Evolutionary conservation across 805 yeast species (phyloP).

Genomic region (Yamadazyma takamatsuzukensis): DNA sequence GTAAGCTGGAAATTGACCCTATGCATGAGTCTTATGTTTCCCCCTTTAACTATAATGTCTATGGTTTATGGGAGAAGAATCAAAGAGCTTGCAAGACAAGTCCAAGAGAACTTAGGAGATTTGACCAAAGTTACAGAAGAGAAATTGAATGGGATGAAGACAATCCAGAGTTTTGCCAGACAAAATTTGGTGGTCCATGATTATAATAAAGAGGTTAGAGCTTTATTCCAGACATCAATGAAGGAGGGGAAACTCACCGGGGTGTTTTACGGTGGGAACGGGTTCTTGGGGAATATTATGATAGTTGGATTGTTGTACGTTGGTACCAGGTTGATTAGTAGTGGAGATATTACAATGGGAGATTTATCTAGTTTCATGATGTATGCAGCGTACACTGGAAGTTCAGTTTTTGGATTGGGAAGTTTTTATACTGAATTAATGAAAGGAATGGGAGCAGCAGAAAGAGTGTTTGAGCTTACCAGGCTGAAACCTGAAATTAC

Average conservation of each 20-base stretch:
- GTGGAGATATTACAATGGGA: slow-evolving; percentile 77
- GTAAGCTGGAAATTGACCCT: slow-evolving; percentile 81
- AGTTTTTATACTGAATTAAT: slow-evolving; percentile 89
- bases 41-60: slow-evolving; percentile 79
- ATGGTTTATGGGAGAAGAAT: slow-evolving; percentile 78
- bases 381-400: slow-evolving; percentile 92
- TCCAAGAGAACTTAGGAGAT: slow-evolving; percentile 82
- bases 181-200: slow-evolving; percentile 73
- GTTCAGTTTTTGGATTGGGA: slow-evolving; percentile 88
- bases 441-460: slow-evolving; percentile 97
- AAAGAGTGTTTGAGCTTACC: slow-evolving; percentile 81
- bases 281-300: slow-evolving; percentile 79
- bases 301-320: slow-evolving; percentile 71
- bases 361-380: slow-evolving; percentile 89
- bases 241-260: slow-evolving; percentile 80
- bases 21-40: slow-evolving; percentile 75
- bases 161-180: slow-evolving; percentile 89
- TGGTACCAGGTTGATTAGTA: slow-evolving; percentile 78
- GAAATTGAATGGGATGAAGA: slow-evolving; percentile 76
- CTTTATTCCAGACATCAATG: slow-evolving; percentile 62
- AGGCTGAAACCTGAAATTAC: slow-evolving; percentile 72
- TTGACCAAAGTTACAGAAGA: slow-evolving; percentile 91
- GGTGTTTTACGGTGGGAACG: slow-evolving; percentile 71
- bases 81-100: slow-evolving; percentile 64
- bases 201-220: slow-evolving; percentile 68